These are phyloP conservation scores for Pseudogymnoascus sp. DNA, from an alignment of 2,329 filamentous ascomycete genomes.

Conservation along the genomic window DNA sequence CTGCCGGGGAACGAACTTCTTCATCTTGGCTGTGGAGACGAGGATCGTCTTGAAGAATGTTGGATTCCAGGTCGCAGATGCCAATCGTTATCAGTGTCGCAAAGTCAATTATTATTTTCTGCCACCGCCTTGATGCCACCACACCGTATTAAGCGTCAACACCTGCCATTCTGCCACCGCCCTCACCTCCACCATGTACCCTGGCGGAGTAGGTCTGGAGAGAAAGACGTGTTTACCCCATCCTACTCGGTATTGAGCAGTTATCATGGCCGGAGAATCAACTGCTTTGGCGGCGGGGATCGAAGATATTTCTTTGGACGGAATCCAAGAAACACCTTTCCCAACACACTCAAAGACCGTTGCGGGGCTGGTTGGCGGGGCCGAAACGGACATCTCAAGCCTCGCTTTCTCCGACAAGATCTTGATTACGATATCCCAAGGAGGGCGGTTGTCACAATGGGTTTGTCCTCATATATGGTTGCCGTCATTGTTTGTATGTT, in stretches of 20 bases:
- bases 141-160: neutral
- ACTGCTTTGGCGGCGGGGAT: neutral
- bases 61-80: neutral
- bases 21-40: conserved; percentile 10
- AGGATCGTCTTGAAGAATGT: conserved; percentile 8
- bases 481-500: conserved; percentile 22
- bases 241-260: neutral
- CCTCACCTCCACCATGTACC: conserved; percentile 6
- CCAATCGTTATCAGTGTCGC: conserved; percentile 9
- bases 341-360: conserved; percentile 29
- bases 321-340: conserved; percentile 20
- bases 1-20: conserved; percentile 55
- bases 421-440: conserved; percentile 79
- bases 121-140: neutral
- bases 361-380: conserved; percentile 57
- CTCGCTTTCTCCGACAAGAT: conserved; percentile 84
- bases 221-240: neutral
- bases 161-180: neutral
- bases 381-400: conserved; percentile 63
- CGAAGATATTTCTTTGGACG: conserved; percentile 11
- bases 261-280: conserved; percentile 2
- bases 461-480: conserved; percentile 41
- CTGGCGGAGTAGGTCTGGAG: neutral
- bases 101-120: conserved; percentile 10
- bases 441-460: conserved; percentile 84